These are phyloP conservation scores for Tilletia setariae DNA, from an alignment of 1,284 basidiomycete genomes.

Conservation along the genomic window DNA sequence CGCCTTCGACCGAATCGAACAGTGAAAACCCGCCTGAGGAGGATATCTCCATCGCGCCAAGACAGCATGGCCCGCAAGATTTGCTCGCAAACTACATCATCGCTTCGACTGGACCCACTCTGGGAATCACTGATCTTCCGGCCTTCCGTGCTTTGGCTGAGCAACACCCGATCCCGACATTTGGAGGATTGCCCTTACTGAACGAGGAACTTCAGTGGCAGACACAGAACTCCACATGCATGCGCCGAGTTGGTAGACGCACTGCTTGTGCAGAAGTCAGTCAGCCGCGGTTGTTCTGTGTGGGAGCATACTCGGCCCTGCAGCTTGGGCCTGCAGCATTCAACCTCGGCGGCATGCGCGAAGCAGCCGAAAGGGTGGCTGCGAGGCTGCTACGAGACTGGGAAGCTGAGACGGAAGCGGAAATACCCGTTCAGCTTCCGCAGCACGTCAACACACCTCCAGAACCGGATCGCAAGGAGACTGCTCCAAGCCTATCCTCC, in stretches of 20 bases:
- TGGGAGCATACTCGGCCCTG: conserved; percentile 45
- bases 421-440: neutral
- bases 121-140: conserved; percentile 34
- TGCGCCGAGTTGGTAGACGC: no score
- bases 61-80: no score
- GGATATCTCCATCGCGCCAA: neutral
- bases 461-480: neutral
- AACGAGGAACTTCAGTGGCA: conserved; percentile 50
- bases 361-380: conserved; percentile 54
- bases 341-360: conserved; percentile 54
- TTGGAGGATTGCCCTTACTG: conserved; percentile 49
- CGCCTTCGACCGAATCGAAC: neutral
- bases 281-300: conserved; percentile 51
- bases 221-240: no score
- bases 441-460: no score
- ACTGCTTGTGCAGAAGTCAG: no score
- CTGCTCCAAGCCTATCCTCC: neutral
- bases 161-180: conserved; percentile 36
- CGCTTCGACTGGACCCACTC: conserved; percentile 47
- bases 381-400: conserved; percentile 31
- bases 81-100: conserved; percentile 39
- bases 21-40: neutral
- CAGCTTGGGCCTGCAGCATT: conserved; percentile 52
- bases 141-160: conserved; percentile 38
- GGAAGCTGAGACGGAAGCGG: conserved; percentile 4